Evolutionary conservation across 805 yeast genomes (phyloP).

Genomic region (Cyberlindnera lachancei): DNA sequence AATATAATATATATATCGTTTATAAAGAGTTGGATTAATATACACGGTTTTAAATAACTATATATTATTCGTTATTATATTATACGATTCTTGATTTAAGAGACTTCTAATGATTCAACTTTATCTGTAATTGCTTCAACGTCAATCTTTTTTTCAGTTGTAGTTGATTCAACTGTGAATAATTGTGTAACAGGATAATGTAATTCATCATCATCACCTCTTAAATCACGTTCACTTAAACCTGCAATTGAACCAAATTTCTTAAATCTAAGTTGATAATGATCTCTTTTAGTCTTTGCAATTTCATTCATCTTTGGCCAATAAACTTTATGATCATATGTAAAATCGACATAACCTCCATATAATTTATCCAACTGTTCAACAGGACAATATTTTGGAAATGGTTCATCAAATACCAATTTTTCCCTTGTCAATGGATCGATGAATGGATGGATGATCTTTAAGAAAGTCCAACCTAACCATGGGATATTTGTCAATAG

Average conservation of each 20-base stretch:
- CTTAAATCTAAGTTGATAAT: slow-evolving; percentile 61
- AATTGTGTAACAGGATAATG: slow-evolving; percentile 14
- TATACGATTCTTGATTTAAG: no score
- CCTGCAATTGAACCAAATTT: slow-evolving; percentile 70
- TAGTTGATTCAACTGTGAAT: neutral
- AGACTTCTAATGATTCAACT: slow-evolving; percentile 6
- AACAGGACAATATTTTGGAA: slow-evolving; percentile 70
- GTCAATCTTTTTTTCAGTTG: neutral
- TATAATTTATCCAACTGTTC: slow-evolving; percentile 78
- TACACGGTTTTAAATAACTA: no score
- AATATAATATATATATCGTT: no score
- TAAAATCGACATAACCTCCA: slow-evolving; percentile 82
- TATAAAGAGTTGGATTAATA: no score
- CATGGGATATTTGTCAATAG: slow-evolving; percentile 88
- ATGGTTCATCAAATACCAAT: slow-evolving; percentile 85
- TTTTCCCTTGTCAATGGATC: slow-evolving; percentile 94
- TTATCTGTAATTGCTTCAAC: slow-evolving; percentile 9
- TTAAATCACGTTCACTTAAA: slow-evolving; percentile 72
- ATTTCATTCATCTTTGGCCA: slow-evolving; percentile 67
- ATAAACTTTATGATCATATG: slow-evolving; percentile 70
- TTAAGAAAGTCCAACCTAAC: slow-evolving; percentile 87
- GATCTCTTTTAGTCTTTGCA: slow-evolving; percentile 49
- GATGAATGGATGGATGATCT: slow-evolving; percentile 88
- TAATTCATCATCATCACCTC: slow-evolving; percentile 32
- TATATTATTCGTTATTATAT: no score